phyloP scores from a whole-genome alignment of 1,284 basidiomycete genomes.

The Chiua sp. region DNA sequence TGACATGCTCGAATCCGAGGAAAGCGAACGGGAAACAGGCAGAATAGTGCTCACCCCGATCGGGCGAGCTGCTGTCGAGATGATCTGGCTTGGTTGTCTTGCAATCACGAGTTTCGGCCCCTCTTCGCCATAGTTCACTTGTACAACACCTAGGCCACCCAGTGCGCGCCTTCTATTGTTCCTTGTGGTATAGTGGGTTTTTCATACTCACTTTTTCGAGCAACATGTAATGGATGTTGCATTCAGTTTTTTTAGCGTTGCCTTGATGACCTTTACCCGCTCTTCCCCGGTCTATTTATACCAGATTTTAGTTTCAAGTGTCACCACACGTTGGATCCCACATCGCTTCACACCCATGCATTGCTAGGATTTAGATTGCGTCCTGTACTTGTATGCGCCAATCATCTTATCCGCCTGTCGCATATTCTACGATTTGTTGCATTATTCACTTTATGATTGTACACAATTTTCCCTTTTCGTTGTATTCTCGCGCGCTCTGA shows the following conservation, averaged over 20 bases:
- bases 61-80: slow-evolving; percentile 77
- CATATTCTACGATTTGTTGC: slow-evolving; percentile 16
- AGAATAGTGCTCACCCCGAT: slow-evolving; percentile 61
- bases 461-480: slow-evolving; percentile 13
- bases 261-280: neutral
- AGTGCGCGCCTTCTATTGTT: neutral
- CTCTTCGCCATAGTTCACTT: slow-evolving; percentile 13
- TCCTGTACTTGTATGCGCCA: slow-evolving; percentile 24
- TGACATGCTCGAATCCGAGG: slow-evolving; percentile 39
- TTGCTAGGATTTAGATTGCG: slow-evolving; percentile 28
- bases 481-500: slow-evolving; percentile 18
- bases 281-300: slow-evolving; percentile 9
- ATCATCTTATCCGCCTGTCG: slow-evolving; percentile 18
- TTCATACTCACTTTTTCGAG: slow-evolving; percentile 6
- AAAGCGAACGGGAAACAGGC: slow-evolving; percentile 42
- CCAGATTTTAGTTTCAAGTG: slow-evolving; percentile 1
- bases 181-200: slow-evolving; percentile 19
- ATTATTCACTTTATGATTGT: slow-evolving; percentile 21
- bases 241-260: neutral
- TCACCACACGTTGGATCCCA: slow-evolving; percentile 12
- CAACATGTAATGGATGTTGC: slow-evolving; percentile 4
- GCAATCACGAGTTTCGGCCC: slow-evolving; percentile 72
- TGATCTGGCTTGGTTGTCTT: slow-evolving; percentile 81
- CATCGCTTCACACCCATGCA: slow-evolving; percentile 22
- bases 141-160: neutral